These are phyloP conservation scores for Talaromyces rugulosus DNA, from an alignment of 2,329 filamentous ascomycete genomes.

Conservation along the genomic window DNA sequence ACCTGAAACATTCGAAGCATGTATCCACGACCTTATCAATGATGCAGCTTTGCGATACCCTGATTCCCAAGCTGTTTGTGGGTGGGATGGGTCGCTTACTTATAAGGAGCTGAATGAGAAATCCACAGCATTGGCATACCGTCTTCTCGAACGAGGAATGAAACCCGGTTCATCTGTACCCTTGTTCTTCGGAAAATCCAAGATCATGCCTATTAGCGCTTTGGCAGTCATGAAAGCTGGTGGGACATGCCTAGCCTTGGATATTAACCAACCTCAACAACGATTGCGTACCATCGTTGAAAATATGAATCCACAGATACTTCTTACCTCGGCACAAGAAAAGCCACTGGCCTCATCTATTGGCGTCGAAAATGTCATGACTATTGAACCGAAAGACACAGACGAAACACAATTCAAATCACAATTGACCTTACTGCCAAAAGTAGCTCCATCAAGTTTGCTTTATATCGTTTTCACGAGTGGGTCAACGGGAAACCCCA, in stretches of 20 bases:
- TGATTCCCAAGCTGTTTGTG: constrained; percentile 7
- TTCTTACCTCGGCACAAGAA: neutral
- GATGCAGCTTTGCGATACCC: neutral
- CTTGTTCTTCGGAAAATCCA: constrained; percentile 7
- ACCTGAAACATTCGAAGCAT: neutral
- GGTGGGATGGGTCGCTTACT: constrained; percentile 15
- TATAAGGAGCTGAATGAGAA: constrained; percentile 9
- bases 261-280: constrained; percentile 1
- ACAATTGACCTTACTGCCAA: neutral
- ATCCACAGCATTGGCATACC: constrained; percentile 19
- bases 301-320: neutral
- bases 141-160: neutral
- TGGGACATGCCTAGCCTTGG: constrained; percentile 2
- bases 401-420: neutral
- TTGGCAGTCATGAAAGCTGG: constrained; percentile 11
- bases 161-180: constrained; percentile 4
- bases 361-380: neutral
- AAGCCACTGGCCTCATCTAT: neutral
- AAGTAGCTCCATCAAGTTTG: neutral
- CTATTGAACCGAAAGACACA: neutral
- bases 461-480: constrained; percentile 53
- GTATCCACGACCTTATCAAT: constrained; percentile 1
- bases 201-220: neutral
- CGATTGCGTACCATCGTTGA: constrained; percentile 1
- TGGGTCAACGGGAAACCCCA: constrained; percentile 48